Percentiles rank a stretch among this genome's conserved stretches.
phyloP scores from a whole-genome alignment of 2,329 filamentous ascomycete genomes.

The Amylocarpus encephaloides region DNA sequence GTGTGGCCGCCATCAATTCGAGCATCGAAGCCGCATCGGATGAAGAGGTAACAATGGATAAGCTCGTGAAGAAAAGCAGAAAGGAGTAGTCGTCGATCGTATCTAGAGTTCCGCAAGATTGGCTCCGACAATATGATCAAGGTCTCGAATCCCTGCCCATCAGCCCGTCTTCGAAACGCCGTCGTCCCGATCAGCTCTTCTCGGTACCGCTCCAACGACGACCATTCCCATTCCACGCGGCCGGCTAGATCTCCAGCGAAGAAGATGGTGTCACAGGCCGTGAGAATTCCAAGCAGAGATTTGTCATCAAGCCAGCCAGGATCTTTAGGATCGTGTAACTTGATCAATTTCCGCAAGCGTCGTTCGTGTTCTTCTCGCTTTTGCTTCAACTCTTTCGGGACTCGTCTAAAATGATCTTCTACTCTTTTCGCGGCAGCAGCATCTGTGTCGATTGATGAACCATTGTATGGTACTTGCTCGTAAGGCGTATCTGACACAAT shows the following conservation, averaged over 20 bases:
- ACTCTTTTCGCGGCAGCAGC: slow-evolving; percentile 22
- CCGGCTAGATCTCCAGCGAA: slow-evolving; percentile 49
- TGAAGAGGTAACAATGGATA: slow-evolving; percentile 61
- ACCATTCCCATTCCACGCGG: slow-evolving; percentile 60
- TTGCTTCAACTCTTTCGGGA: slow-evolving; percentile 14
- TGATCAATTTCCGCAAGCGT: slow-evolving; percentile 52
- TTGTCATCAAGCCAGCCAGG: slow-evolving; percentile 47
- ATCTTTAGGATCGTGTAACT: slow-evolving; percentile 43
- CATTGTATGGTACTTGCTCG: slow-evolving; percentile 12
- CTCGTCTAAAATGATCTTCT: slow-evolving; percentile 14
- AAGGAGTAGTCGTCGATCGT: slow-evolving; percentile 55
- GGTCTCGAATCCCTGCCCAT: slow-evolving; percentile 50
- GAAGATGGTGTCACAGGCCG: slow-evolving; percentile 56
- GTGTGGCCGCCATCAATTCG: slow-evolving; percentile 53
- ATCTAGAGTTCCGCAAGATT: slow-evolving; percentile 44
- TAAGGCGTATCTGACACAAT: slow-evolving; percentile 27
- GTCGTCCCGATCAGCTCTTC: slow-evolving; percentile 57
- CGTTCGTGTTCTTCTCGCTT: slow-evolving; percentile 38
- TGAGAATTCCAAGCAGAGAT: slow-evolving; percentile 52
- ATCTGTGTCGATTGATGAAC: slow-evolving; percentile 17
- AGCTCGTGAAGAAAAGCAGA: slow-evolving; percentile 61
- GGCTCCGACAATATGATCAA: slow-evolving; percentile 55
- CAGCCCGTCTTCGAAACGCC: slow-evolving; percentile 40
- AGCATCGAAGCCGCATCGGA: slow-evolving; percentile 53
- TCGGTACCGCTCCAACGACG: slow-evolving; percentile 44